Conservation (phyloP, 2,329 filamentous ascomycete species). For the Pseudogymnoascus sp. region DNA sequence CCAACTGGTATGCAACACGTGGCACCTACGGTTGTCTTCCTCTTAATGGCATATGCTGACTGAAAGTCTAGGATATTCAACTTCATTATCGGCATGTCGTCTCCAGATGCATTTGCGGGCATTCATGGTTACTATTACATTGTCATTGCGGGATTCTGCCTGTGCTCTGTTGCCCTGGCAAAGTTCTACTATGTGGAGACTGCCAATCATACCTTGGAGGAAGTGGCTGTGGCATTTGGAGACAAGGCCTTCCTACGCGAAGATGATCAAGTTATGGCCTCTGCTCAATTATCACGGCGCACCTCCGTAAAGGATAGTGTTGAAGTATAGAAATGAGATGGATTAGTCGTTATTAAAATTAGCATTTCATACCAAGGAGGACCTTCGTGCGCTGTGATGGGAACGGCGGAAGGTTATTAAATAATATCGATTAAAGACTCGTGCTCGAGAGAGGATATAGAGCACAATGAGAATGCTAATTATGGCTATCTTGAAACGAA, state of each 20-base stretch:
- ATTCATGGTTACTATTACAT: slow-evolving; percentile 38
- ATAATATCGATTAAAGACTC: neutral
- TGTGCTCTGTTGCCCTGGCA: slow-evolving; percentile 30
- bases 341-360: neutral
- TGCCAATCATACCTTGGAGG: slow-evolving; percentile 30
- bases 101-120: slow-evolving; percentile 35
- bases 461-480: neutral
- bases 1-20: slow-evolving; percentile 27
- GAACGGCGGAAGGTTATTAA: neutral
- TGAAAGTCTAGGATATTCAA: slow-evolving; percentile 24
- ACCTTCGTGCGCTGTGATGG: neutral
- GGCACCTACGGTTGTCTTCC: slow-evolving; percentile 25
- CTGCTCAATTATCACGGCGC: neutral
- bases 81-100: slow-evolving; percentile 33
- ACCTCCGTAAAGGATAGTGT: neutral
- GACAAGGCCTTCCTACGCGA: slow-evolving; percentile 31
- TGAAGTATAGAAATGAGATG: neutral
- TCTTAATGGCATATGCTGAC: slow-evolving; percentile 15
- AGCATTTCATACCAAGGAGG: neutral
- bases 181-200: slow-evolving; percentile 38
- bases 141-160: slow-evolving; percentile 36
- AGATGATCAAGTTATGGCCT: slow-evolving; percentile 8
- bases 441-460: neutral
- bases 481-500: neutral
- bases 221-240: slow-evolving; percentile 36